phyloP scores from a whole-genome alignment of 2,329 filamentous ascomycete species.

The Madurella mycetomatis region DNA sequence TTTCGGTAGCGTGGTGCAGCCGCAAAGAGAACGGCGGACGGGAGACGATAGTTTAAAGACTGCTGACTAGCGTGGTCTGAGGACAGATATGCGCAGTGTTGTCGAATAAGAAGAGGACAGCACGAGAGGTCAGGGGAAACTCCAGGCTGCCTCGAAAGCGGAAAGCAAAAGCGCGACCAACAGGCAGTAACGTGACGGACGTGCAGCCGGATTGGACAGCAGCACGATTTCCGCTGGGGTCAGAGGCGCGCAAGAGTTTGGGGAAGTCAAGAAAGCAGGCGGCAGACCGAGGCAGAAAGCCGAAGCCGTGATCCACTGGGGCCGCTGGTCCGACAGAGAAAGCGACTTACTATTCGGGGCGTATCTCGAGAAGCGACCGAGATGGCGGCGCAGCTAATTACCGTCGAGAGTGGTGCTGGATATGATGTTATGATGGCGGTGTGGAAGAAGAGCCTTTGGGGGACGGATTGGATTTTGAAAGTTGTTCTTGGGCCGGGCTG shows the following conservation, averaged over 20 bases:
- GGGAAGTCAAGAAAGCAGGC: constrained; percentile 11
- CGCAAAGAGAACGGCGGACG: constrained; percentile 10
- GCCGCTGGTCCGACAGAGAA: constrained; percentile 11
- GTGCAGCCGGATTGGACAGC: constrained; percentile 11
- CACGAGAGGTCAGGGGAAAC: neutral
- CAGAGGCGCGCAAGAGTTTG: constrained; percentile 15
- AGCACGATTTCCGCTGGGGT: constrained; percentile 9
- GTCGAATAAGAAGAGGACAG: constrained; percentile 1
- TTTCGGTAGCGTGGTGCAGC: constrained; percentile 6
- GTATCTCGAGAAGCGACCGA: constrained; percentile 14
- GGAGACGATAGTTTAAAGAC: constrained; percentile 8
- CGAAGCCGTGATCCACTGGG: constrained; percentile 17
- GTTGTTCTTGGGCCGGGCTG: constrained; percentile 27
- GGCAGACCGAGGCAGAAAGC: constrained; percentile 22
- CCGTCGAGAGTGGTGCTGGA: constrained; percentile 24
- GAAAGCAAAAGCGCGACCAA: constrained; percentile 6
- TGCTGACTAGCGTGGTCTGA: constrained; percentile 21
- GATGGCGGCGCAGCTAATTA: constrained; percentile 24
- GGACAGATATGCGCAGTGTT: constrained; percentile 26
- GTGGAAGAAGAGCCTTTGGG: constrained; percentile 26
- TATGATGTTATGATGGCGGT: constrained; percentile 27
- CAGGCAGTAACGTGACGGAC: constrained; percentile 12
- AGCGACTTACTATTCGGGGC: constrained; percentile 25
- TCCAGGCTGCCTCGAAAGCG: constrained; percentile 10
- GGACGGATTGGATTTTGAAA: constrained; percentile 30